These are phyloP conservation scores for Dujonia santamariae DNA, from an alignment of 1,139 yeast species.

Conservation along the genomic window DNA sequence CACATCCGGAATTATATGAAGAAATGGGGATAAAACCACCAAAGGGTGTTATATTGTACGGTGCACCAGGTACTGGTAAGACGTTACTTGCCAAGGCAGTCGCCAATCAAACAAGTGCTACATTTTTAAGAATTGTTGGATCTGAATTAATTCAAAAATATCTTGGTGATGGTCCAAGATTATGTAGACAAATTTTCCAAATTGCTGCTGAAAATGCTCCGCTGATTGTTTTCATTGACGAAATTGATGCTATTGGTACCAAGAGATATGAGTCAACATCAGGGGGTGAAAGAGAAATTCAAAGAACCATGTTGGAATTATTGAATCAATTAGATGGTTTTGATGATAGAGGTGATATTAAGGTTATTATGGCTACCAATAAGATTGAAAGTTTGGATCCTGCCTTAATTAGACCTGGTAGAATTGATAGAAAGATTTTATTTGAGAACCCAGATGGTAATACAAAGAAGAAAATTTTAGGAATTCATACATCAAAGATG, in stretches of 20 bases:
- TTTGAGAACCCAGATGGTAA: conserved; percentile 94
- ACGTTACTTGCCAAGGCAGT: conserved; percentile 97
- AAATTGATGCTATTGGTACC: conserved; percentile 98
- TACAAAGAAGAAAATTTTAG: conserved; percentile 89
- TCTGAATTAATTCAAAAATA: conserved; percentile 96
- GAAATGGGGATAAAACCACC: conserved; percentile 99
- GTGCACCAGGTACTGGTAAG: conserved; percentile 99
- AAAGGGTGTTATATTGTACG: conserved; percentile 95
- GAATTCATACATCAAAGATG: conserved; percentile 95
- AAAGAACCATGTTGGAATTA: conserved; percentile 96
- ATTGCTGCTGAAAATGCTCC: conserved; percentile 98
- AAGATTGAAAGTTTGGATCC: conserved; percentile 95
- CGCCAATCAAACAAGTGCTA: conserved; percentile 96
- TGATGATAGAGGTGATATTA: conserved; percentile 97
- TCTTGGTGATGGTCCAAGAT: conserved; percentile 96
- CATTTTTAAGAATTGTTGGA: conserved; percentile 94
- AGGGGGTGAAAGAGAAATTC: conserved; percentile 98
- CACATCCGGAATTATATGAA: conserved; percentile 96
- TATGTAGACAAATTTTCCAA: conserved; percentile 92
- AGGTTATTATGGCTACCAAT: conserved; percentile 98
- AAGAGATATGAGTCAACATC: conserved; percentile 94
- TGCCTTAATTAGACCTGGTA: conserved; percentile 96
- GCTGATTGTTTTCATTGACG: conserved; percentile 96
- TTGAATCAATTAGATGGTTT: conserved; percentile 97
- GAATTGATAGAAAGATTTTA: conserved; percentile 95